Evolutionary conservation across 352 stramenopile genomes (phyloP), one percentile per base, ranked within the genome.

Genomic region (Hyaloperonospora arabidopsidis): DNA sequence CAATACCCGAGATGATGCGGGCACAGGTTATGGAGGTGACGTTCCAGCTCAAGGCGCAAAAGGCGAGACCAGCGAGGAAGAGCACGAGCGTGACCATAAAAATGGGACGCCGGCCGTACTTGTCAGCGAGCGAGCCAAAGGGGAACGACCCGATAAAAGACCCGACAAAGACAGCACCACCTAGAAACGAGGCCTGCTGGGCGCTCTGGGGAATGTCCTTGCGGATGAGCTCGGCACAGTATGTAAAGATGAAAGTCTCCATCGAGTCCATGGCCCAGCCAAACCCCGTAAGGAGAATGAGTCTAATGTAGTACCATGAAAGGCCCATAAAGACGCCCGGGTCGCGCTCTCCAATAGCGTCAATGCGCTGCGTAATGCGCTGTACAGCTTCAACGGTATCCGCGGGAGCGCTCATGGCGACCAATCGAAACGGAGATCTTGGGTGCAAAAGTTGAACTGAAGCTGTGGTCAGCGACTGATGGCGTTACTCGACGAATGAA

Each of bases 221-320:
- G 2, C 15, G 44, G 45, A 84, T 81, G 49, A 80, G 59, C 15
- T 13, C 14, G 11, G 55, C 51, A 39, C 68, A 68, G 67, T 86
- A 88, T 18, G 63, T 83, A 49, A 88, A 86, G 44, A 88, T 48
- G 46, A 87, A 82, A 21, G 71, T 86, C 60, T 87, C 76, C 72
- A 85, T 86, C 38, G 79, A 76, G 57, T 89, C 71, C 59, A 89
- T 82, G 45, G 79, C 79, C 79, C 79, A 89, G 49, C 73, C 71
- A 32, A 87, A 49, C 32, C 79, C 79, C 15, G 76, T 76, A 28
- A 87, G 64, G 35, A 84, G 50, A 53, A 87, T 82, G 25, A 89
- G 63, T 32, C 66, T 66, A 49, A 82, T 77, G 65, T 89, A 87
- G 57, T 72, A 87, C 67, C 64, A 82, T 46, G 76, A 86, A 29